Percentiles rank a stretch among this genome's conserved stretches.
Conservation (phyloP, 768 basidiomycete species). For the Megacollybia marginata region DNA sequence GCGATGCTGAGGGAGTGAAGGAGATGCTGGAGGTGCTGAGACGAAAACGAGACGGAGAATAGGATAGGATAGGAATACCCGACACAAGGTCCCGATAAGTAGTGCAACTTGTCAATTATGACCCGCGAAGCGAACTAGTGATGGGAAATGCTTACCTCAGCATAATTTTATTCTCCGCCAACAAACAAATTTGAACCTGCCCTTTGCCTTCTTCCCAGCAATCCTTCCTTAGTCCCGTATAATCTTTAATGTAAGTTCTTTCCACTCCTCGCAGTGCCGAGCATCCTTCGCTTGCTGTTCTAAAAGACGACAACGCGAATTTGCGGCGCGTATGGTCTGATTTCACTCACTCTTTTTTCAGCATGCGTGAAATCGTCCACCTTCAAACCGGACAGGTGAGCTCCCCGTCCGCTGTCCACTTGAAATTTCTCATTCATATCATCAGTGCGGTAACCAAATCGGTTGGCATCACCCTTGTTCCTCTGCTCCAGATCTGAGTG, state of each 20-base stretch:
- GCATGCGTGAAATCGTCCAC: slow-evolving; percentile 99
- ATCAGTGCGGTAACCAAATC: slow-evolving; percentile 97
- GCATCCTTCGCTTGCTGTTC: not conserved
- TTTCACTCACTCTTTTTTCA: slow-evolving; percentile 28
- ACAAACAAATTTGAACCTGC: slow-evolving; percentile 1
- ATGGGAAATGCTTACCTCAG: too few species aligned
- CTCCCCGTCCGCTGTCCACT: slow-evolving; percentile 11
- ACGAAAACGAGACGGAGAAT: slow-evolving; percentile 60
- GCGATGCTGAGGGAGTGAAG: slow-evolving; percentile 65
- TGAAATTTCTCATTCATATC: slow-evolving; percentile 20
- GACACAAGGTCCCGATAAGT: too few species aligned
- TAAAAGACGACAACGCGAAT: not conserved
- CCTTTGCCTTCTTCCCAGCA: not conserved
- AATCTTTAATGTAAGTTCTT: slow-evolving; percentile 1
- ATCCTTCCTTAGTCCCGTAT: not conserved
- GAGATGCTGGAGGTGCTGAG: slow-evolving; percentile 57
- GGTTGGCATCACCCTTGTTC: slow-evolving; percentile 44
- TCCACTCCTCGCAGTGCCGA: not conserved
- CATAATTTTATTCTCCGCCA: not conserved
- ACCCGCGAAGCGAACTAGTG: too few species aligned
- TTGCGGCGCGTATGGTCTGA: slow-evolving; percentile 9
- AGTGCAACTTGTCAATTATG: too few species aligned
- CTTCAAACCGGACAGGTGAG: slow-evolving; percentile 96
- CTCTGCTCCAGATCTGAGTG: slow-evolving; percentile 12
- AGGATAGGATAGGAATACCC: slow-evolving; percentile 32